phyloP scores from a whole-genome alignment of 495 filamentous ascomycete species.

The Parmelia sp. region DNA sequence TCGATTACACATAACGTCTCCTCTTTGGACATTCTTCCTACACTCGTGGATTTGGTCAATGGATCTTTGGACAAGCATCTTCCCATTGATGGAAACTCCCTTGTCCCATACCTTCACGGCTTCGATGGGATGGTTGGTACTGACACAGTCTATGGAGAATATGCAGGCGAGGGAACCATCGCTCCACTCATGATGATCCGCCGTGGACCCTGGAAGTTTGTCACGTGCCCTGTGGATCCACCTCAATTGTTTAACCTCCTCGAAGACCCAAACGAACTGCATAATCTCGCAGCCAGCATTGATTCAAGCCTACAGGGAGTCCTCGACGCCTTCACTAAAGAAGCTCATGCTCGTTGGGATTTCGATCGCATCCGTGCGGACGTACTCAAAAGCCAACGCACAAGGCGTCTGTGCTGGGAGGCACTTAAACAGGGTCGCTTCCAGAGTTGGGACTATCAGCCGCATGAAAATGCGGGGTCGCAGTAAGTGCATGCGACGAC shows the following conservation, averaged over 20 bases:
- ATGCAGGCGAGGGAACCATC: conserved; percentile 82
- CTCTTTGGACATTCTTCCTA: conserved; percentile 78
- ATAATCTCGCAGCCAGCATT: conserved; percentile 56
- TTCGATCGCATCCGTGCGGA: conserved; percentile 61
- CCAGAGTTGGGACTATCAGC: conserved; percentile 72
- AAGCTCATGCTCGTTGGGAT: conserved; percentile 66
- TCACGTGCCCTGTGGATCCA: conserved; percentile 72
- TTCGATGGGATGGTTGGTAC: conserved; percentile 44
- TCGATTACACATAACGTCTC: conserved; percentile 71
- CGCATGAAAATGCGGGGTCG: conserved; percentile 56
- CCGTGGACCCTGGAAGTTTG: conserved; percentile 74
- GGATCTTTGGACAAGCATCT: conserved; percentile 53
- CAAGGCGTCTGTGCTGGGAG: conserved; percentile 63
- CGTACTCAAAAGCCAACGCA: conserved; percentile 65
- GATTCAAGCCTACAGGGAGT: conserved; percentile 38
- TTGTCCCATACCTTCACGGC: conserved; percentile 65
- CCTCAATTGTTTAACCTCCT: conserved; percentile 71
- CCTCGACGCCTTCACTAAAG: conserved; percentile 56
- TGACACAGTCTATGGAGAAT: conserved; percentile 80
- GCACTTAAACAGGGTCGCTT: conserved; percentile 65
- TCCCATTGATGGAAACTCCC: conserved; percentile 70
- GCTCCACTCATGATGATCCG: conserved; percentile 87
- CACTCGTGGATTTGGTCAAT: conserved; percentile 72
- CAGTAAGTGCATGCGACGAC: conserved; percentile 50
- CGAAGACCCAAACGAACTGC: conserved; percentile 64